Evolutionary conservation across 192 early-diverging fungal species (phyloP).

Genomic region (Mortierella antarctica): DNA sequence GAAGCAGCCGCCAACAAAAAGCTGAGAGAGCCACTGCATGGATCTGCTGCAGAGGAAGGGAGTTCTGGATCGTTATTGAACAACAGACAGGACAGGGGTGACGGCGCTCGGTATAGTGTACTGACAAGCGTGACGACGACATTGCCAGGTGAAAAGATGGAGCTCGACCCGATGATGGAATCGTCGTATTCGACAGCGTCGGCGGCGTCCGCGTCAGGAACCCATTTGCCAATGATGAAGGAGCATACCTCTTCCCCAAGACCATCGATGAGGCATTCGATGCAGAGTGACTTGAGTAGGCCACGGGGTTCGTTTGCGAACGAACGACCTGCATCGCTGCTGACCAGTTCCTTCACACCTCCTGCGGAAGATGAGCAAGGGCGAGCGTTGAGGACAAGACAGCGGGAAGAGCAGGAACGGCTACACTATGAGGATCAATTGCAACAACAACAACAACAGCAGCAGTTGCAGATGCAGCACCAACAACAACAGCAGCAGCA

Average conservation of each 20-base stretch:
- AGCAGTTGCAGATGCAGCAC: constrained; percentile 15
- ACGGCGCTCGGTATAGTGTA: constrained; percentile 7
- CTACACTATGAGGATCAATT: constrained; percentile 26
- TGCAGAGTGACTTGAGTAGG: no score
- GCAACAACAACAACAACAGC: constrained; percentile 22
- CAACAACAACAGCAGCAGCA: constrained; percentile 28
- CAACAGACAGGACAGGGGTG: background rate
- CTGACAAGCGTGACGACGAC: constrained; percentile 6
- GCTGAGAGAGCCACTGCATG: constrained; percentile 21
- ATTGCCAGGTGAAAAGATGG: constrained; percentile 13
- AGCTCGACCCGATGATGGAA: background rate
- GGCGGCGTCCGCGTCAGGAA: background rate
- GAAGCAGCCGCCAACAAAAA: constrained; percentile 4
- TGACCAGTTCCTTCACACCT: constrained; percentile 38
- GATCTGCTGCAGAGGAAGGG: background rate
- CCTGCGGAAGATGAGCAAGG: constrained; percentile 5
- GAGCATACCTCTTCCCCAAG: background rate
- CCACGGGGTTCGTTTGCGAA: background rate
- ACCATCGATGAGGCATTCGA: background rate
- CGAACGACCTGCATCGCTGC: constrained; percentile 19
- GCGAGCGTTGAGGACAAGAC: background rate
- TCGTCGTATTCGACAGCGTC: background rate
- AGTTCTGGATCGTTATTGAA: background rate
- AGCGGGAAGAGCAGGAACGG: constrained; percentile 9
- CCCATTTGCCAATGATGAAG: no score